These are phyloP conservation scores for Sporothrix protearum DNA, from an alignment of 2,329 filamentous ascomycete species.

Conservation along the genomic window DNA sequence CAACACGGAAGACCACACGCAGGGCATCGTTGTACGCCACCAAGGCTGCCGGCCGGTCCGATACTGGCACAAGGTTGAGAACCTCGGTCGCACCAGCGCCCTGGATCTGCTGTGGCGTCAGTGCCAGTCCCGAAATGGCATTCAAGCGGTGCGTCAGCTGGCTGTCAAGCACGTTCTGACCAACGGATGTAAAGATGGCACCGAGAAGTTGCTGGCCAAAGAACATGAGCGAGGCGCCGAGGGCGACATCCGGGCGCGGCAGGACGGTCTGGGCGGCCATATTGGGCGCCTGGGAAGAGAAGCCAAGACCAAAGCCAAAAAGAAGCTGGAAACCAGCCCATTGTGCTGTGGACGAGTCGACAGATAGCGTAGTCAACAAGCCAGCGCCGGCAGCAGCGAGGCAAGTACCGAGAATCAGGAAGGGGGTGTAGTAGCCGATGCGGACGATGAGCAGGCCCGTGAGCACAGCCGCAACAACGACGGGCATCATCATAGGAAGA, in stretches of 20 bases:
- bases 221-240: constrained; percentile 44
- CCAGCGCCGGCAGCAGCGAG: constrained; percentile 35
- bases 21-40: constrained; percentile 56
- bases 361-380: constrained; percentile 50
- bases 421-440: constrained; percentile 38
- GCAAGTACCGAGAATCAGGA: constrained; percentile 28
- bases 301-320: constrained; percentile 45
- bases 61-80: not conserved
- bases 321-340: constrained; percentile 43
- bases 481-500: constrained; percentile 40
- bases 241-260: constrained; percentile 40
- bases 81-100: constrained; percentile 20
- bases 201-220: constrained; percentile 34
- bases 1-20: constrained; percentile 52
- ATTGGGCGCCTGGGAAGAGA: constrained; percentile 44
- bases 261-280: constrained; percentile 48
- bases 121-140: not conserved
- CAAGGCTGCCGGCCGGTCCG: constrained; percentile 15
- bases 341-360: constrained; percentile 32
- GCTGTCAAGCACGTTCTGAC: constrained; percentile 25
- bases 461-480: constrained; percentile 39
- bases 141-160: constrained; percentile 20
- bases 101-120: constrained; percentile 17
- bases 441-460: constrained; percentile 38
- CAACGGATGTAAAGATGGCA: constrained; percentile 26